These are phyloP conservation scores for Meyerozyma athensensis DNA, from an alignment of 1,139 yeast genomes.

Conservation along the genomic window DNA sequence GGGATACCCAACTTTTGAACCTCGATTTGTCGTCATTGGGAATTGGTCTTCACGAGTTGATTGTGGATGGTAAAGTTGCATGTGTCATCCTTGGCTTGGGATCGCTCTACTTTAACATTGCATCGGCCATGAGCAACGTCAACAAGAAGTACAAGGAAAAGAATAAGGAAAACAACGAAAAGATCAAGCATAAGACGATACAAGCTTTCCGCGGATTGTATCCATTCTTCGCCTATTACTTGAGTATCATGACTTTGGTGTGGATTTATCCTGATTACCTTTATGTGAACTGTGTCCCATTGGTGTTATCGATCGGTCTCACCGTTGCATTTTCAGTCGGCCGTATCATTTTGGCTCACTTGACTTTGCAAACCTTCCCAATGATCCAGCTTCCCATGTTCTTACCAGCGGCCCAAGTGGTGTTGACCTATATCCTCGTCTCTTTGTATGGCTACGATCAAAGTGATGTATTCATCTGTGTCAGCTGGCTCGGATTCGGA, in stretches of 20 bases:
- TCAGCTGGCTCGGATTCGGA: conserved; percentile 75
- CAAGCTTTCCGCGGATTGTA: conserved; percentile 58
- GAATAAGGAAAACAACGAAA: conserved; percentile 14
- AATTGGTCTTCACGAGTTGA: conserved; percentile 21
- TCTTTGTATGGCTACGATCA: conserved; percentile 35
- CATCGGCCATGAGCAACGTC: conserved; percentile 72
- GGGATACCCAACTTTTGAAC: conserved; percentile 42
- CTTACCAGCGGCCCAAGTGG: conserved; percentile 57
- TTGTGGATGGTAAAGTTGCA: conserved; percentile 33
- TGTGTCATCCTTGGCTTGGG: conserved; percentile 46
- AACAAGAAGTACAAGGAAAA: conserved; percentile 40
- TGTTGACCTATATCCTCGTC: conserved; percentile 36
- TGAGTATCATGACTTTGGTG: conserved; percentile 45
- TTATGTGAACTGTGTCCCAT: conserved; percentile 48
- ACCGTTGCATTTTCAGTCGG: conserved; percentile 84
- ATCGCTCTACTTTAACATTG: conserved; percentile 65
- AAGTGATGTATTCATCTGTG: conserved; percentile 36
- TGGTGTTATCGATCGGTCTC: conserved; percentile 65
- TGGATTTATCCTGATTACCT: conserved; percentile 49
- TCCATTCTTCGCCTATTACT: conserved; percentile 70
- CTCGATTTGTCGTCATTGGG: conserved; percentile 27
- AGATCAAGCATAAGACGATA: conserved; percentile 22
- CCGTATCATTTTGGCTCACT: conserved; percentile 81
- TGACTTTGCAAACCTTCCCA: conserved; percentile 78
- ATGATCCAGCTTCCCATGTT: conserved; percentile 63